Evolutionary conservation across 148 eudicot species (phyloP).

Genomic region (Vaccinium darrowii): DNA sequence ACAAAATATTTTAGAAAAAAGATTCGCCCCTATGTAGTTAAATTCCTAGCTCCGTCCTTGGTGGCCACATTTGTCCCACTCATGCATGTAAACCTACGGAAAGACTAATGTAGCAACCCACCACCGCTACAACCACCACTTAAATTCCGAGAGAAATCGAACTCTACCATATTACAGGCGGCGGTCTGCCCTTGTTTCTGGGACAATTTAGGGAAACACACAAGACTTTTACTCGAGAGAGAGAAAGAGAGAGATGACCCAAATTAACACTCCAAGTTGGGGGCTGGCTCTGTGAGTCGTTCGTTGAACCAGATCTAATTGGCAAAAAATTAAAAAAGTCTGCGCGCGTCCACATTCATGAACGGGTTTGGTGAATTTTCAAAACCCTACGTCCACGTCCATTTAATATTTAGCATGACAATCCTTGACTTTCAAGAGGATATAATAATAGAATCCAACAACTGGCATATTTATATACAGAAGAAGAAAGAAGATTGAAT

Average conservation of each 20-base stretch:
- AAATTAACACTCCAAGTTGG: conserved; percentile 1
- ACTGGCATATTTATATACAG: neutral
- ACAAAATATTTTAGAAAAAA: no score
- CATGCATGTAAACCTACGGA: no score
- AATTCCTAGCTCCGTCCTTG: no score
- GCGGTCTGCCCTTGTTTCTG: no score
- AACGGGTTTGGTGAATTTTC: neutral
- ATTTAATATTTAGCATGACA: neutral
- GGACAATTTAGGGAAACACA: neutral
- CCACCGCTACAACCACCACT: no score
- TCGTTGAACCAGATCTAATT: neutral
- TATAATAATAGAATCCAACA: neutral
- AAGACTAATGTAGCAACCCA: no score
- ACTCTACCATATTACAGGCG: no score
- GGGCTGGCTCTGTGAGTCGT: neutral
- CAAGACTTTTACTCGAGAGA: neutral
- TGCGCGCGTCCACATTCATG: neutral
- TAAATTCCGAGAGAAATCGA: no score
- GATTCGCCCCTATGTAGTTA: no score
- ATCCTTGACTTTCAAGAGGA: neutral
- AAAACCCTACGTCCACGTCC: neutral
- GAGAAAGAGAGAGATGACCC: conserved; percentile 7
- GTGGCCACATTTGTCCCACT: no score
- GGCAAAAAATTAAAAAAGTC: no score
- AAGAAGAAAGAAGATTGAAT: neutral